Conservation (phyloP, 805 yeast species). For the Metschnikowia gelsemii region DNA sequence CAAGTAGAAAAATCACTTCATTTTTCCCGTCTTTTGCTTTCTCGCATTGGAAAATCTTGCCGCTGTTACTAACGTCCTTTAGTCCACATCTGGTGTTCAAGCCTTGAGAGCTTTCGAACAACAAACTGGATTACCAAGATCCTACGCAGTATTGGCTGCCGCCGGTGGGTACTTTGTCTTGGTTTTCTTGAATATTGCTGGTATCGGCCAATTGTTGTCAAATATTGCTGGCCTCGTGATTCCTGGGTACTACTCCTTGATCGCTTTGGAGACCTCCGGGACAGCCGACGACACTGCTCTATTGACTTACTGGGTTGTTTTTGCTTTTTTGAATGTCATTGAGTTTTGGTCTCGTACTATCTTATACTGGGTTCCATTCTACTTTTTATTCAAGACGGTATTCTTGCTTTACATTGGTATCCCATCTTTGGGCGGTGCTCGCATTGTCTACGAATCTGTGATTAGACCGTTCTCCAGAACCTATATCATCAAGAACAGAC, state of each 20-base stretch:
- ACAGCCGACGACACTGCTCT: slow-evolving; percentile 80
- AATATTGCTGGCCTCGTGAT: slow-evolving; percentile 87
- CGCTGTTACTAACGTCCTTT: slow-evolving; percentile 12
- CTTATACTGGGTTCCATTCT: slow-evolving; percentile 94
- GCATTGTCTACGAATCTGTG: slow-evolving; percentile 58
- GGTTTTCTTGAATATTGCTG: slow-evolving; percentile 88
- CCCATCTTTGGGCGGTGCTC: slow-evolving; percentile 88
- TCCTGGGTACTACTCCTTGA: slow-evolving; percentile 86
- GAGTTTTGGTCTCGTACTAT: slow-evolving; percentile 96
- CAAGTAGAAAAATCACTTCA: neutral
- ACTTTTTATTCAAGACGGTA: slow-evolving; percentile 89
- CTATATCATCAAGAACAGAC: slow-evolving; percentile 30
- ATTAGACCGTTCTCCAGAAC: slow-evolving; percentile 64
- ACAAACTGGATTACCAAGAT: slow-evolving; percentile 67
- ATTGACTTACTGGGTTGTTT: slow-evolving; percentile 98
- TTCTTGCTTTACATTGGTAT: slow-evolving; percentile 84
- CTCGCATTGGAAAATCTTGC: neutral
- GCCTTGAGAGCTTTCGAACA: slow-evolving; percentile 39
- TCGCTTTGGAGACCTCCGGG: slow-evolving; percentile 72
- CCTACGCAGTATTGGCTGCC: slow-evolving; percentile 73
- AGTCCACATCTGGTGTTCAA: slow-evolving; percentile 34
- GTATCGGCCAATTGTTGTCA: slow-evolving; percentile 90
- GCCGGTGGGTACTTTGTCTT: slow-evolving; percentile 68
- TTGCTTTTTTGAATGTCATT: slow-evolving; percentile 82
- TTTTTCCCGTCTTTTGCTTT: neutral